Percentiles rank a stretch among this genome's conserved stretches.
Conservation (phyloP, 2,329 filamentous ascomycete genomes). For the Colletotrichum sp. region DNA sequence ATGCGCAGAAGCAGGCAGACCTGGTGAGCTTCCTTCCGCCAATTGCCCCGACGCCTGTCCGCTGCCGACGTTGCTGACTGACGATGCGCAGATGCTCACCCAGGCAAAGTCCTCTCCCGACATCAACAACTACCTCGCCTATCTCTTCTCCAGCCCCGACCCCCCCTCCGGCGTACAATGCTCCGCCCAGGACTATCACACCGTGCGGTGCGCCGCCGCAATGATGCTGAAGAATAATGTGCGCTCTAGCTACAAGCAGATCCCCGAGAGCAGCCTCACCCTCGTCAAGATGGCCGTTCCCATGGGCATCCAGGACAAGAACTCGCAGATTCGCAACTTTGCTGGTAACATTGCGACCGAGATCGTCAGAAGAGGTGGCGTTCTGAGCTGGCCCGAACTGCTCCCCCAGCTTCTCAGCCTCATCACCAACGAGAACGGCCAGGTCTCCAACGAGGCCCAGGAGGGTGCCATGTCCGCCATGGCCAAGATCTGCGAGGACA, state of each 20-base stretch:
- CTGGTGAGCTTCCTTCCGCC: conserved; percentile 60
- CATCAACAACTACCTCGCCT: conserved; percentile 96
- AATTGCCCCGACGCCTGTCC: not conserved
- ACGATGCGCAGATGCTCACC: conserved; percentile 76
- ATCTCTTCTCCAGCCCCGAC: conserved; percentile 78
- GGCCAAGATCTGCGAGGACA: conserved; percentile 97
- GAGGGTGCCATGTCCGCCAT: conserved; percentile 94
- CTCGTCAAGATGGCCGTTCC: conserved; percentile 84
- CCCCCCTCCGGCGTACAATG: conserved; percentile 65
- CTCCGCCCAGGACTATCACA: conserved; percentile 67
- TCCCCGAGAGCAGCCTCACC: conserved; percentile 73
- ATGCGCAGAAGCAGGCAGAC: conserved; percentile 88
- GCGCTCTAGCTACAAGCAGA: conserved; percentile 74
- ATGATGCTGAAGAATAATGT: conserved; percentile 98
- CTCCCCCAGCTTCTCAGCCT: conserved; percentile 82
- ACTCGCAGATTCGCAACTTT: conserved; percentile 83
- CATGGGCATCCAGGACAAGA: conserved; percentile 80
- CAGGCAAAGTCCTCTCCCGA: conserved; percentile 89
- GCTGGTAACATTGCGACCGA: conserved; percentile 95
- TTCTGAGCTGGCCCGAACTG: conserved; percentile 90
- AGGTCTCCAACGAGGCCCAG: conserved; percentile 74
- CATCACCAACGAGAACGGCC: conserved; percentile 74
- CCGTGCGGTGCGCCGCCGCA: conserved; percentile 85
- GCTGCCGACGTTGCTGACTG: conserved; percentile 23
- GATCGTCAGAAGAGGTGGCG: conserved; percentile 81